Base-by-base conservation (phyloP, 73 alveolate genomes). In the Stentor coeruleus region DNA sequence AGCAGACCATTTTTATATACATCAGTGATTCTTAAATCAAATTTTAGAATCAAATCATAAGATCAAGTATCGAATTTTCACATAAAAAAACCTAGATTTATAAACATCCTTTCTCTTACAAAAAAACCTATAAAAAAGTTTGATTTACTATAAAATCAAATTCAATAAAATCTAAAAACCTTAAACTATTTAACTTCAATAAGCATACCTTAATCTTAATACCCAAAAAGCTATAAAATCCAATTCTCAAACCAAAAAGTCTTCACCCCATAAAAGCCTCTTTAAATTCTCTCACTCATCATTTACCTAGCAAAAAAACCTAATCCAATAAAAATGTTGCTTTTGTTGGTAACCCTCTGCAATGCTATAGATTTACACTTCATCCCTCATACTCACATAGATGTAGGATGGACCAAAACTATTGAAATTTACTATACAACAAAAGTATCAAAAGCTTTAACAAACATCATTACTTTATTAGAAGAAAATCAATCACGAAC, bases 321-420 rank as follows among this genome's bases (percentile, higher is more conserved):
- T 20, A 49, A 49, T 49, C 66, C 66, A 11, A 6, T 49, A 49
- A 11, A 49, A 49, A 11, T 6, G 20, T 49, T 11, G 66, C 66
- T 49, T 20, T 49, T 49, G 20, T 49, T 49, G 66, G 20, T 20
- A 6, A 66, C 39, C 11, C 79, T 66, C 33, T 20, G 79, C 41
- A 40, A 20, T 20, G 36, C 40, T 28, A 28, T 33, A 66, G 39
- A 66, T 28, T 20, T 66, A 20, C 33, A 28, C 79, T 20, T 66
- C 11, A 40, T 66, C n/a, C 79, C 79, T 20, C 79, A 66, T 31
- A 28, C 79, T 33, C 79, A 66, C 79, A 20, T 20, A 1, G 79
- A 66, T 40, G 40, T 31, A 28, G 79, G 79, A 26, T 66, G 79
- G 37, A 20, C 33, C n/a, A 26, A 66, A 20, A 20, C 36, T 26